Conservation (phyloP, 164 flowering plant species). For the Umbellularia californica region DNA sequence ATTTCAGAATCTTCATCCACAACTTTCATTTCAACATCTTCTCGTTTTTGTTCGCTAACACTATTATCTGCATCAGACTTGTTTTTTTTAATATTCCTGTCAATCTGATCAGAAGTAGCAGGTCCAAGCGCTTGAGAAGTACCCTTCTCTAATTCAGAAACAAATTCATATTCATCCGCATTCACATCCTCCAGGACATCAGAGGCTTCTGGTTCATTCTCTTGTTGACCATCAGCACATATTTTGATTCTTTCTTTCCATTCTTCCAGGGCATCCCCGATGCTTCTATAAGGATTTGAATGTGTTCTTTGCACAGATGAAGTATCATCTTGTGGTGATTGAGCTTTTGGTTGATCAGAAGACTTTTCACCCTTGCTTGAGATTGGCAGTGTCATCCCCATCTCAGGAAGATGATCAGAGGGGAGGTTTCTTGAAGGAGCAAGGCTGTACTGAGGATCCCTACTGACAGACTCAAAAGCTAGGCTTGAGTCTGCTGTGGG, state of each 20-base stretch:
- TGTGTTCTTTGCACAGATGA: slow-evolving; percentile 38
- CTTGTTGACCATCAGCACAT: slow-evolving; percentile 44
- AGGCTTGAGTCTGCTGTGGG: slow-evolving; percentile 25
- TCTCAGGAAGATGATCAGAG: slow-evolving; percentile 29
- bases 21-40: slow-evolving; percentile 30
- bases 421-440: slow-evolving; percentile 47
- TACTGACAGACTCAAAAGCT: slow-evolving; percentile 41
- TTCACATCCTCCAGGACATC: slow-evolving; percentile 49
- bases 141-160: slow-evolving; percentile 64
- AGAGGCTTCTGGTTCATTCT: slow-evolving; percentile 22
- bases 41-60: slow-evolving; percentile 18
- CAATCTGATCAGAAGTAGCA: slow-evolving; percentile 76
- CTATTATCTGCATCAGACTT: slow-evolving; percentile 36
- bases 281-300: slow-evolving; percentile 69
- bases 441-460: slow-evolving; percentile 39
- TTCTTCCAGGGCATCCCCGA: slow-evolving; percentile 82
- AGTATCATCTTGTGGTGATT: slow-evolving; percentile 34
- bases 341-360: slow-evolving; percentile 34
- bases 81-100: slow-evolving; percentile 30
- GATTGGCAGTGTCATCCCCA: slow-evolving; percentile 40
- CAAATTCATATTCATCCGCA: slow-evolving; percentile 75
- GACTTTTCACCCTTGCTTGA: slow-evolving; percentile 34
- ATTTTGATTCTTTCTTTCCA: slow-evolving; percentile 89
- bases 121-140: slow-evolving; percentile 82
- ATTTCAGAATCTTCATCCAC: slow-evolving; percentile 36